phyloP scores from a whole-genome alignment of 2,329 filamentous ascomycete genomes.

The Fulvia fulva region DNA sequence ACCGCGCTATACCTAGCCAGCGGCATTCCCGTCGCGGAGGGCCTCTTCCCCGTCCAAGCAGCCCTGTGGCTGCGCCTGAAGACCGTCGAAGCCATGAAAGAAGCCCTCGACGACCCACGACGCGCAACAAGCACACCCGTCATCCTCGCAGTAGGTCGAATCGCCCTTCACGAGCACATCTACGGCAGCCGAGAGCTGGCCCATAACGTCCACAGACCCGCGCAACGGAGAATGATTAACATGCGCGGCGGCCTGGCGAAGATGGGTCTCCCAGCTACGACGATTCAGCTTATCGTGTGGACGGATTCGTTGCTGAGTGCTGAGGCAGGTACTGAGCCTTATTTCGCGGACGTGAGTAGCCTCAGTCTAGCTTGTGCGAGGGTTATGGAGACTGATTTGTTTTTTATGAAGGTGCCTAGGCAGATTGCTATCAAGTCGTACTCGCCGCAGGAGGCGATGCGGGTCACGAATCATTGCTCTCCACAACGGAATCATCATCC shows the following conservation, averaged over 20 bases:
- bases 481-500: constrained; percentile 16
- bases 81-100: constrained; percentile 21
- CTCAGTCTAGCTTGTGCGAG: no score
- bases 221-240: constrained; percentile 20
- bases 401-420: constrained; percentile 1
- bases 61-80: constrained; percentile 18
- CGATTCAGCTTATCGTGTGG: constrained; percentile 19
- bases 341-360: constrained; percentile 7
- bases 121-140: constrained; percentile 20
- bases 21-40: constrained; percentile 22
- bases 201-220: constrained; percentile 19
- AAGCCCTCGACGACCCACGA: constrained; percentile 20
- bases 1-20: constrained; percentile 22
- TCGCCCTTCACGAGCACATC: constrained; percentile 25
- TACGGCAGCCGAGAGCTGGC: constrained; percentile 22
- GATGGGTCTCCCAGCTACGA: constrained; percentile 13
- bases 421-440: constrained; percentile 14
- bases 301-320: constrained; percentile 17
- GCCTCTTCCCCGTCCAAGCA: constrained; percentile 15
- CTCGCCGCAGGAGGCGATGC: constrained; percentile 18
- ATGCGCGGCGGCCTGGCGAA: constrained; percentile 17
- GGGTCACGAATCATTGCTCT: constrained; percentile 16
- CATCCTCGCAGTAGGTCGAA: constrained; percentile 25
- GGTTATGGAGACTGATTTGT: neutral
- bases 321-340: constrained; percentile 12